These are phyloP conservation scores for Aristolochia contorta DNA, from an alignment of 164 flowering plant species.

Conservation along the genomic window DNA sequence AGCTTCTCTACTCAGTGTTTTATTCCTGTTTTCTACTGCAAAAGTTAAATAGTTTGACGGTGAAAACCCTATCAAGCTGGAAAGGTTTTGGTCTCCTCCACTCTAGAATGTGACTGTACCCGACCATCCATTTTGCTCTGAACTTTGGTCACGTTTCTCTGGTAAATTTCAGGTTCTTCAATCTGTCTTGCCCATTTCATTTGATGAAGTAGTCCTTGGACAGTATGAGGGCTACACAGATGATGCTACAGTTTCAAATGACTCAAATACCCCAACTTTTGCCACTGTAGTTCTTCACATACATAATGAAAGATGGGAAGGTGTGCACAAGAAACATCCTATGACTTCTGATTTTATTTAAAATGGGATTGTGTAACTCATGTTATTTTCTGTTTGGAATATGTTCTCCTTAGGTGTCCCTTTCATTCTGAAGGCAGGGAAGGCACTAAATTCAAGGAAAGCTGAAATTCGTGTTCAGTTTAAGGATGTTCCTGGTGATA, in stretches of 20 bases:
- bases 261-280: slow-evolving; percentile 93
- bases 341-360: neutral
- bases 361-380: neutral
- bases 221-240: slow-evolving; percentile 87
- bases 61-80: too few relatives aligned
- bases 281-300: slow-evolving; percentile 70
- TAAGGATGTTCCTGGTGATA: slow-evolving; percentile 98
- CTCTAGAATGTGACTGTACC: too few relatives aligned
- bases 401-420: slow-evolving; percentile 67
- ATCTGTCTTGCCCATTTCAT: slow-evolving; percentile 66
- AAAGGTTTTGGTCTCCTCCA: too few relatives aligned
- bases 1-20: neutral
- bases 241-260: slow-evolving; percentile 82
- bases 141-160: neutral
- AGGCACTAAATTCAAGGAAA: slow-evolving; percentile 86
- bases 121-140: too few relatives aligned
- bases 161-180: slow-evolving; percentile 66
- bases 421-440: slow-evolving; percentile 89
- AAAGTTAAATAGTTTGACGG: neutral
- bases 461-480: slow-evolving; percentile 95
- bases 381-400: neutral
- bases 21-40: neutral
- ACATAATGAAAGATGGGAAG: slow-evolving; percentile 99
- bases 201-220: slow-evolving; percentile 91
- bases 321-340: slow-evolving; percentile 21